Evolutionary conservation across 2,329 filamentous ascomycete species (phyloP).

Genomic region (Rhinocladiella similis): DNA sequence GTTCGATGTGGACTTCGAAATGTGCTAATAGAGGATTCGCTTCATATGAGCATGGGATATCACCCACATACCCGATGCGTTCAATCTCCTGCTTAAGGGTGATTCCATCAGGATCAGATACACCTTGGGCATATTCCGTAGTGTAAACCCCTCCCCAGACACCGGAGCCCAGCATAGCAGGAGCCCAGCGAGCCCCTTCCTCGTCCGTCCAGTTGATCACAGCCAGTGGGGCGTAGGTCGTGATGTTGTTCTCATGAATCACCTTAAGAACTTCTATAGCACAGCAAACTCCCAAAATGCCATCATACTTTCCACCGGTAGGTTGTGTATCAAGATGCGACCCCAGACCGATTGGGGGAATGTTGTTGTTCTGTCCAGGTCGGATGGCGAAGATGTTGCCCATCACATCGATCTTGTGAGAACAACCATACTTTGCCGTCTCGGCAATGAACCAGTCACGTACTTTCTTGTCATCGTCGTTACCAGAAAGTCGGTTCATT

Average conservation of each 20-base stretch:
- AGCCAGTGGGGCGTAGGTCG: constrained; percentile 70
- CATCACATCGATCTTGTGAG: constrained; percentile 70
- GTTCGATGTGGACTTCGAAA: constrained; percentile 84
- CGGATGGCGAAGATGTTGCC: constrained; percentile 78
- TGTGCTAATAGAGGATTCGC: constrained; percentile 71
- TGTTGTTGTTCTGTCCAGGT: constrained; percentile 58
- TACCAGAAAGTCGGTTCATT: constrained; percentile 61
- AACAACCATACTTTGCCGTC: constrained; percentile 63
- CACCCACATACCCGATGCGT: constrained; percentile 69
- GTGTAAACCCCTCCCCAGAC: constrained; percentile 18
- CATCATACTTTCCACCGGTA: constrained; percentile 68
- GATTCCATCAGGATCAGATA: neutral
- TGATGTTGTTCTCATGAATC: constrained; percentile 64
- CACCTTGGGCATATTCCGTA: constrained; percentile 4
- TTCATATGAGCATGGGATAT: constrained; percentile 48
- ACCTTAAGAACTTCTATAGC: constrained; percentile 71
- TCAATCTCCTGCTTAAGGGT: constrained; percentile 68
- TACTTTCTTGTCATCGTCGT: constrained; percentile 68
- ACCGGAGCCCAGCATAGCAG: constrained; percentile 67
- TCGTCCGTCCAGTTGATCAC: constrained; percentile 82
- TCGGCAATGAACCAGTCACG: constrained; percentile 74
- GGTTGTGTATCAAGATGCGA: constrained; percentile 51
- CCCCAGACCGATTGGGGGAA: constrained; percentile 38
- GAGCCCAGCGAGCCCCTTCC: constrained; percentile 77
- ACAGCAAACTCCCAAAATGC: constrained; percentile 71